These are phyloP conservation scores for Paramyrothecium sp. DNA, from an alignment of 2,329 filamentous ascomycete genomes.

Conservation along the genomic window DNA sequence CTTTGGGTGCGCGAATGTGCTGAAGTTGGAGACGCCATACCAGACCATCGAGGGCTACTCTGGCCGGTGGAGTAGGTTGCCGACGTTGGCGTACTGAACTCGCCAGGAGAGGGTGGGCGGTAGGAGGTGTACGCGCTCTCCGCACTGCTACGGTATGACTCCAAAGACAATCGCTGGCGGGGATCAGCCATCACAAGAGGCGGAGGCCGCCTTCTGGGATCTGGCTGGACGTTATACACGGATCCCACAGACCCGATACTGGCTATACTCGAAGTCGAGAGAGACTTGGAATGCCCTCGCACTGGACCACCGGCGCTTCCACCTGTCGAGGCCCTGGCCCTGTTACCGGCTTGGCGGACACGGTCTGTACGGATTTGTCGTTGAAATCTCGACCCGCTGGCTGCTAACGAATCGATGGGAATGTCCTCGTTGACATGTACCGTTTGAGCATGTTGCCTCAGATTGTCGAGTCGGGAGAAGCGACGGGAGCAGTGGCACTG, in stretches of 20 bases:
- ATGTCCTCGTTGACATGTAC: constrained; percentile 98
- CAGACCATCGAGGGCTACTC: constrained; percentile 74
- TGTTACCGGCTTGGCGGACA: constrained; percentile 68
- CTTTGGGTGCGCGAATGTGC: constrained; percentile 68
- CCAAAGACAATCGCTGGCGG: constrained; percentile 64
- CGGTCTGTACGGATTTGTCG: constrained; percentile 87
- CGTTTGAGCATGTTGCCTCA: constrained; percentile 94
- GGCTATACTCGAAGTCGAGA: constrained; percentile 84
- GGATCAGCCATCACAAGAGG: constrained; percentile 82
- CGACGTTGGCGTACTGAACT: constrained; percentile 80
- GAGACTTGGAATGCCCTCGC: constrained; percentile 78
- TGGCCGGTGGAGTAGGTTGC: constrained; percentile 76
- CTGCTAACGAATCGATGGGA: constrained; percentile 87
- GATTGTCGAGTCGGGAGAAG: constrained; percentile 91
- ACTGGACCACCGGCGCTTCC: constrained; percentile 69
- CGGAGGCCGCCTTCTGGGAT: constrained; percentile 70
- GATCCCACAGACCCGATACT: constrained; percentile 61
- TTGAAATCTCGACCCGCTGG: constrained; percentile 88
- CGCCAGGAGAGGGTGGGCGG: constrained; percentile 66
- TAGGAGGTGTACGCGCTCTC: constrained; percentile 60
- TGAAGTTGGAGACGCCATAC: constrained; percentile 70
- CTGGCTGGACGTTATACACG: constrained; percentile 63
- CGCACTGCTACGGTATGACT: constrained; percentile 64
- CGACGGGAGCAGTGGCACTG: constrained; percentile 92
- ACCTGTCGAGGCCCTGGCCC: constrained; percentile 75